phyloP scores from a whole-genome alignment of 1,284 basidiomycete species.

The Trichosporon sp. region DNA sequence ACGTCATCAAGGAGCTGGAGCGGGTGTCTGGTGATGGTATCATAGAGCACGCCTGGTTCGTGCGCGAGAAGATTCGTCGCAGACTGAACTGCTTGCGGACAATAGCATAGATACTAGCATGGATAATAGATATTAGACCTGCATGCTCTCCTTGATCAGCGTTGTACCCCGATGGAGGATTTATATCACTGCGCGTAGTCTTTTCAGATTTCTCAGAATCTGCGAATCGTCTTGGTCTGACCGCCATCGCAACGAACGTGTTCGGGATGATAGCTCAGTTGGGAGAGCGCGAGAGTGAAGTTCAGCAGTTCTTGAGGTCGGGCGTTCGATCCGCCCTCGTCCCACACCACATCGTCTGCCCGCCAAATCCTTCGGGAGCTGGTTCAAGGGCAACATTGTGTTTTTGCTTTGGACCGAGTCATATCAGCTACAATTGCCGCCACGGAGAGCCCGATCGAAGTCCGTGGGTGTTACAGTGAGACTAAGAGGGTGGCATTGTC shows the following conservation, averaged over 20 bases:
- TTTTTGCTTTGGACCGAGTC: not conserved
- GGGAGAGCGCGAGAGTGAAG: not conserved
- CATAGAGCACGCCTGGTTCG: not conserved
- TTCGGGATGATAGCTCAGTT: not conserved
- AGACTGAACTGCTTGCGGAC: not conserved
- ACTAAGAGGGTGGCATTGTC: no score
- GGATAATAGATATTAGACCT: not conserved
- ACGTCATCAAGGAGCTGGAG: not conserved
- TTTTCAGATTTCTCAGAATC: no score
- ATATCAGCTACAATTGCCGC: no score
- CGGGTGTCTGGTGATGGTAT: not conserved
- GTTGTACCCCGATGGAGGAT: no score
- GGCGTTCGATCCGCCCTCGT: not conserved
- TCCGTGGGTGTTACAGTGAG: no score
- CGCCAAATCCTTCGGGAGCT: not conserved
- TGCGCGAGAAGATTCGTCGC: not conserved
- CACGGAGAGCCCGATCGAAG: no score
- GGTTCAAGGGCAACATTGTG: not conserved
- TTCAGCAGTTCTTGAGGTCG: not conserved
- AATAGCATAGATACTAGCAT: not conserved
- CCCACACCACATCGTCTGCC: not conserved
- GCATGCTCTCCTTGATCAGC: no score
- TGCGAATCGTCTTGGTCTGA: no score
- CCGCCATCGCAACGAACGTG: no score
- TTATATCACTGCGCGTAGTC: no score